A percentile compares a stretch with the other conserved stretches of the same genome.
Evolutionary conservation across 2,329 filamentous ascomycete genomes (phyloP).

Genomic region (Calcarisporium arbuscula): DNA sequence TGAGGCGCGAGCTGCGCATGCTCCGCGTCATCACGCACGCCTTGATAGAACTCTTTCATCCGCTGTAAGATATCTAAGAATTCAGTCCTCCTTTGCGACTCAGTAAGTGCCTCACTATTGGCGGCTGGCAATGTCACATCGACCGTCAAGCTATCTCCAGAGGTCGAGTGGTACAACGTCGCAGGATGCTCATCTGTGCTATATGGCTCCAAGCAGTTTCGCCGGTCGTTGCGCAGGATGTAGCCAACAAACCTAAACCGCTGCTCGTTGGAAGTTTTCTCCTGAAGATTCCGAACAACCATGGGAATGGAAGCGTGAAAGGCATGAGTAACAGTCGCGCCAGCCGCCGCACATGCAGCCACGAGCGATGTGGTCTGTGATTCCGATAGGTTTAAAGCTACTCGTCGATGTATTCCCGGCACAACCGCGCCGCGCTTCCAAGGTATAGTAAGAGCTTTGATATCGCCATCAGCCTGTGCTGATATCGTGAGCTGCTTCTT

Average conservation of each 20-base stretch:
- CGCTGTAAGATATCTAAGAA: conserved; percentile 17
- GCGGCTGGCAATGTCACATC: conserved; percentile 15
- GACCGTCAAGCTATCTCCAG: conserved; percentile 18
- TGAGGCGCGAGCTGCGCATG: conserved; percentile 19
- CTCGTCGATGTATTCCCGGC: conserved; percentile 19
- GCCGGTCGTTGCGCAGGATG: conserved; percentile 25
- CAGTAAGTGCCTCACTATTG: background rate
- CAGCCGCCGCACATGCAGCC: conserved; percentile 10
- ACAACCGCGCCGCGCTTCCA: conserved; percentile 10
- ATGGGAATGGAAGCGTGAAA: conserved; percentile 27
- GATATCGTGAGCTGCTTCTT: no score
- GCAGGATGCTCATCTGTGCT: conserved; percentile 16
- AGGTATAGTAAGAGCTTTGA: conserved; percentile 13
- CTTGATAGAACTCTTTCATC: conserved; percentile 21
- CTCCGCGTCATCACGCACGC: conserved; percentile 21
- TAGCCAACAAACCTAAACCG: conserved; percentile 22
- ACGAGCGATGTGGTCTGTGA: conserved; percentile 14
- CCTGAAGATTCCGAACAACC: conserved; percentile 19
- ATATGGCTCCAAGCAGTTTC: conserved; percentile 17
- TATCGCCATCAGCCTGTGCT: background rate
- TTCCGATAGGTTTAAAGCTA: conserved; percentile 12
- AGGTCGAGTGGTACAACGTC: conserved; percentile 24
- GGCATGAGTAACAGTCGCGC: conserved; percentile 21
- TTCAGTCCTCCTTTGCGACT: conserved; percentile 8
- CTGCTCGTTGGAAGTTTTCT: background rate